Evolutionary conservation across 2,329 filamentous ascomycete species (phyloP).

Genomic region (Pestalotiopsis sp.): DNA sequence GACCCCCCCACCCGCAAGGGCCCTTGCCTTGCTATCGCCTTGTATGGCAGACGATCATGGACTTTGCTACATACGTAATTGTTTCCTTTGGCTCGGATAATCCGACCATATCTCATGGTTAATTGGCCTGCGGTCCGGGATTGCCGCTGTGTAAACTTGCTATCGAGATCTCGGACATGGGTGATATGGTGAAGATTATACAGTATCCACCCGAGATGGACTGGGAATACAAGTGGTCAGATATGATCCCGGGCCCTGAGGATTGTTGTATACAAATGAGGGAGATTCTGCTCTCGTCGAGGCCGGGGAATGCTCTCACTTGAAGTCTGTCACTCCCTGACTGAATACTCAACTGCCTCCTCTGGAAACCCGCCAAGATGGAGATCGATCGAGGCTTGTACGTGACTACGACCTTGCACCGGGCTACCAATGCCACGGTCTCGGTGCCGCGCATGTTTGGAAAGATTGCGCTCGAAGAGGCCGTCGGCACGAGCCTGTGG

Average conservation of each 20-base stretch:
- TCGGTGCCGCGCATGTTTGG: slow-evolving; percentile 48
- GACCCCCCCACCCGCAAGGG: neutral
- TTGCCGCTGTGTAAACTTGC: neutral
- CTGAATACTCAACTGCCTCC: neutral
- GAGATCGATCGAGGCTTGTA: slow-evolving; percentile 2
- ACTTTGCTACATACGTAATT: neutral
- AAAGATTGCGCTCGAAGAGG: slow-evolving; percentile 65
- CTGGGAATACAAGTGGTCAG: neutral
- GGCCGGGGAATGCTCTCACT: neutral
- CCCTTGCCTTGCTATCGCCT: neutral
- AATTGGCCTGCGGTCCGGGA: neutral
- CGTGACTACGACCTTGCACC: neutral
- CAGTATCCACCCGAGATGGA: neutral
- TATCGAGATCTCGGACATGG: neutral
- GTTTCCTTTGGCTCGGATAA: neutral
- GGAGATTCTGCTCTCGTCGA: neutral
- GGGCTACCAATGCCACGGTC: neutral
- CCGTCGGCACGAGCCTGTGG: slow-evolving; percentile 24
- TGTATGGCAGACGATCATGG: neutral
- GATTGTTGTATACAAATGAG: neutral
- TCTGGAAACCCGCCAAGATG: neutral
- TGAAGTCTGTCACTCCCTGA: neutral
- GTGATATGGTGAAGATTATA: neutral
- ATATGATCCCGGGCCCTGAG: neutral
- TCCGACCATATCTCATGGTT: neutral